Base-by-base conservation (phyloP, 352 stramenopile species). In the Blastocystis hominis region DNA sequence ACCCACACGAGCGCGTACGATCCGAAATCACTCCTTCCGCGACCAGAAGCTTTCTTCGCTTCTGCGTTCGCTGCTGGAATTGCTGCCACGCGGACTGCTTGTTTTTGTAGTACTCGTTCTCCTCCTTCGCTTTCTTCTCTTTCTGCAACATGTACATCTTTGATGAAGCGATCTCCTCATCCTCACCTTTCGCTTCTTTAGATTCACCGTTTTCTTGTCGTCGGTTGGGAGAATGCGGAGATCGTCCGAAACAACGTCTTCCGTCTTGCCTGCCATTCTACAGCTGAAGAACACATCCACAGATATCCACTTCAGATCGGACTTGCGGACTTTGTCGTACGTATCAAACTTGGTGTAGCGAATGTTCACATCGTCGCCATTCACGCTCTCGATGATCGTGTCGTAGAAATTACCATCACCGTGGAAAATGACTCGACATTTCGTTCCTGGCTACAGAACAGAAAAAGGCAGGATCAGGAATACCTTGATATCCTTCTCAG, bases 311-410 rank as follows among this genome's bases (percentile, higher is more conserved):
- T 78, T 78, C 42, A 78, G 40, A 55, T 59, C 42, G 10, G 68
- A 59, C n/a, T 78, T 78, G 40, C 38, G 38, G 17, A 78, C 68
- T 46, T 40, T 63, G 34, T 78, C 68, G 53, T 78, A 78, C 4
- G 68, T 78, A 78, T 78, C 62, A 46, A 78, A 78, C 68, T 78
- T 78, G 1, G 68, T 78, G 68, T 78, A 78, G 36, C 68, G 68
- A 50, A 78, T 78, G 44, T 78, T 78, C 36, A 59, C 68, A n/a
- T 55, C 62, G 13, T 78, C 68, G 34, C 40, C 40, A 17, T 56
- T 50, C 42, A 78, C 47, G 53, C 68, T 78, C 10, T 78, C 68
- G 36, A 78, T 78, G 53, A 78, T 78, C 9, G 68, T 50, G 47
- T 78, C 68, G 42, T 78, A 78, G 68, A 78, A 78, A n/a, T 78